Percentiles rank a stretch among this genome's conserved stretches.
These are phyloP conservation scores for Darksidea phi DNA, from an alignment of 495 filamentous ascomycete genomes.

Conservation along the genomic window DNA sequence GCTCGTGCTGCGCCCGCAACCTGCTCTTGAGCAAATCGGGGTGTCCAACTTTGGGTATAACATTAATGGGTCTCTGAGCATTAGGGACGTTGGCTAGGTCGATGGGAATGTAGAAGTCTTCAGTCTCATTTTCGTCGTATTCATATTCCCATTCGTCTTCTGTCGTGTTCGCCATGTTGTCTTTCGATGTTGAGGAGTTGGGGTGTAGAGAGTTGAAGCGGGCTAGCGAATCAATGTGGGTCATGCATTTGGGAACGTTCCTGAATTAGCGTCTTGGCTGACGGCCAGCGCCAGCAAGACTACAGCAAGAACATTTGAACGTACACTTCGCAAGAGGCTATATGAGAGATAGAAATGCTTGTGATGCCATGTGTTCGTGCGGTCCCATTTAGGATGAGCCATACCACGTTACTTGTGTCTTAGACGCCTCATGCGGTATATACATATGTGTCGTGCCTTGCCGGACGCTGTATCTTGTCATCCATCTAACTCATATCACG, in stretches of 20 bases:
- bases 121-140: constrained; percentile 58
- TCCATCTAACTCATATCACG: no score
- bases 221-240: neutral
- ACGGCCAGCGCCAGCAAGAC: no score
- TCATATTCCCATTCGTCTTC: constrained; percentile 64
- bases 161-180: constrained; percentile 25
- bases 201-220: neutral
- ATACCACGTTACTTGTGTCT: no score
- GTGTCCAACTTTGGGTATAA: neutral
- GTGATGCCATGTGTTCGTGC: no score
- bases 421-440: no score
- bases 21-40: constrained; percentile 5
- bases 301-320: no score
- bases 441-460: no score
- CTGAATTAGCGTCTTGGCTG: no score
- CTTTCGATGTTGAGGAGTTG: constrained; percentile 2
- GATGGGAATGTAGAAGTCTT: constrained; percentile 48
- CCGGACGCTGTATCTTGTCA: no score
- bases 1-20: neutral
- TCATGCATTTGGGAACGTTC: neutral
- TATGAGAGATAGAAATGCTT: no score
- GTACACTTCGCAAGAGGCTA: no score
- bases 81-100: constrained; percentile 36
- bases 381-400: no score
- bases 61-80: neutral